These are phyloP conservation scores for Neurospora sublineolata DNA, from an alignment of 495 filamentous ascomycete species.

Conservation along the genomic window DNA sequence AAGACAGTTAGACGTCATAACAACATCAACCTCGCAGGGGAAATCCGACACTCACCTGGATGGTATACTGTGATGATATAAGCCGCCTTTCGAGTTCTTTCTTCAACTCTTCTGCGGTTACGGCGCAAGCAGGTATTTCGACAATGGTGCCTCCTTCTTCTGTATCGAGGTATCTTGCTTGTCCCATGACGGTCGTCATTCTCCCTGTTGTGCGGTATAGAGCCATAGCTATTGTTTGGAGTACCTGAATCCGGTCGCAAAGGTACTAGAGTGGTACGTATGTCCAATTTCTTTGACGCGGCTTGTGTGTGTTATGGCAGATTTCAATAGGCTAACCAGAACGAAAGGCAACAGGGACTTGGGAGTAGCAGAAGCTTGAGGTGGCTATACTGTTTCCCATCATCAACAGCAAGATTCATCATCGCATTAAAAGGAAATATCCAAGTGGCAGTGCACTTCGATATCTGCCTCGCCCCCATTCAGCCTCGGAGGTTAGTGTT, in stretches of 20 bases:
- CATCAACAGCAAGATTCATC: background rate
- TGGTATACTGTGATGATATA: background rate
- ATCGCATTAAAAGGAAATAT: background rate
- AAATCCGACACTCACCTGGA: background rate
- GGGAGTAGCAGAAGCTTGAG: too few species aligned
- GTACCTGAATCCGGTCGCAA: too few species aligned
- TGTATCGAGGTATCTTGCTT: background rate
- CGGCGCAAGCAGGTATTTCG: background rate
- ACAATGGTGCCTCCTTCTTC: background rate
- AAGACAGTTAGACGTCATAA: too few species aligned
- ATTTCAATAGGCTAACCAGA: background rate
- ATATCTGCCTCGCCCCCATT: too few species aligned
- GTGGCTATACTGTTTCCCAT: too few species aligned
- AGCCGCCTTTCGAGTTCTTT: background rate
- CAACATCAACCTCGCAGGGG: background rate
- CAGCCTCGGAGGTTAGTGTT: too few species aligned
- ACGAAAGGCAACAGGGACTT: background rate
- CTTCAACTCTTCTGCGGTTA: background rate
- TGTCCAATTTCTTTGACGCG: too few species aligned
- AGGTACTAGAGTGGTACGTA: too few species aligned
- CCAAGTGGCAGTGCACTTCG: too few species aligned
- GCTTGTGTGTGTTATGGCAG: background rate
- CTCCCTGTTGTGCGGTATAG: background rate
- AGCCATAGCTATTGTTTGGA: too few species aligned
- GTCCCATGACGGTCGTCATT: background rate